Percentiles rank a stretch among this genome's conserved stretches.
These are phyloP conservation scores for Dactylorhiza incarnata DNA, from an alignment of 106 monocot species.

Conservation along the genomic window DNA sequence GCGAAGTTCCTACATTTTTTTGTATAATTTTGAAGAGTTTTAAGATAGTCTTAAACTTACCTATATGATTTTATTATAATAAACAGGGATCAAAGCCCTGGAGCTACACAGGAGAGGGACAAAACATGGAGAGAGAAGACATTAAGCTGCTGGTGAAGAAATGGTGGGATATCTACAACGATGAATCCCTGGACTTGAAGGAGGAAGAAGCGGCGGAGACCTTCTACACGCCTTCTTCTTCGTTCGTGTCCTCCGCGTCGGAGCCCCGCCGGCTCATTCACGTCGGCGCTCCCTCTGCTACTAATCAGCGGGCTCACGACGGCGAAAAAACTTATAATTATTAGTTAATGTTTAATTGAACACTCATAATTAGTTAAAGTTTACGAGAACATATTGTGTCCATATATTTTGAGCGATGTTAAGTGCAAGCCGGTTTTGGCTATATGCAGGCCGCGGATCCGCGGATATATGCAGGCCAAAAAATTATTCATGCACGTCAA, in stretches of 20 bases:
- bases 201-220: slow-evolving; percentile 13
- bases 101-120: slow-evolving; percentile 63
- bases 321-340: no score
- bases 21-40: neutral
- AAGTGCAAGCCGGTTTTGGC: no score
- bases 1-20: neutral
- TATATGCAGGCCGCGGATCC: no score
- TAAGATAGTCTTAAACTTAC: neutral
- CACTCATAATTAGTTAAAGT: no score
- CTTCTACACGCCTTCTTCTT: neutral
- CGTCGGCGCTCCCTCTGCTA: slow-evolving; percentile 25
- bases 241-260: slow-evolving; percentile 15
- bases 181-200: slow-evolving; percentile 38
- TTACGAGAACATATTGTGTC: no score
- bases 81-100: slow-evolving; percentile 79
- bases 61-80: neutral
- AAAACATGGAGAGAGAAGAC: slow-evolving; percentile 67
- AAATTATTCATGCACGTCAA: no score
- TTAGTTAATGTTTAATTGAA: no score
- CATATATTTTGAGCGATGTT: no score
- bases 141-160: slow-evolving; percentile 62
- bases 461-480: no score
- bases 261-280: slow-evolving; percentile 13
- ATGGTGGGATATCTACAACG: slow-evolving; percentile 71
- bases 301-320: neutral